Evolutionary conservation across 495 filamentous ascomycete genomes (phyloP), one percentile per base, ranked within the genome.

Genomic region (Trichoderma reesei): DNA sequence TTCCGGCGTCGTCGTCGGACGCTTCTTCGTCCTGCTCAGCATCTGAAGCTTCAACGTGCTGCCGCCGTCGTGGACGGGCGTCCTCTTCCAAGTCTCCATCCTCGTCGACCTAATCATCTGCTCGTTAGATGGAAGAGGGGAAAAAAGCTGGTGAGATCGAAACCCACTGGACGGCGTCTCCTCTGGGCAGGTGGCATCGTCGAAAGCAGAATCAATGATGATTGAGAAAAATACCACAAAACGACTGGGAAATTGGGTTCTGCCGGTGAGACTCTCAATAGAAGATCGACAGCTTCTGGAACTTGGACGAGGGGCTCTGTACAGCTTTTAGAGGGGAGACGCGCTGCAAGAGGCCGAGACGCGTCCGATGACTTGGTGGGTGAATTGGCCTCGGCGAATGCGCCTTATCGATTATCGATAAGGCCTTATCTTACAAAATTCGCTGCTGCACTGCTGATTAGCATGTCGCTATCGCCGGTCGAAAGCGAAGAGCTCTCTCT

Each of bases 1-100:
- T 79, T 3, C 69, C 69, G 51, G 74, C 69, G 60, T 77, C 78
- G 10, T 73, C 73, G 34, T 76, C 77, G 18, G 66, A 72, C 76
- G 7, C n/a, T 2, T 42, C 61, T 13, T 63, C 38, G n/a, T 41
- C 61, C 2, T 44, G n/a, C 8, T 34, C 66, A 33, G 70, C 44
- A 16, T 61, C 65, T 16, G 63, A 64, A 60, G 44, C 65, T n/a
- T 67, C 41, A 4, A 51, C 61, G 44, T 56, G 10, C 10, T 60
- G 68, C 3, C 64, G 63, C 10, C 65, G 61, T 20, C 59, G 36
- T 1, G 59, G 59, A 41, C 59, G 59, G 26, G 64, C 65, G 33
- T 70, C 67, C 36, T 75, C 69, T 5, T 72, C 71, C 1, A 69
- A 67, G 14, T 70, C 66, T 2, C 70, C 69, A 3, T 67, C 62